Evolutionary conservation across 2,329 filamentous ascomycete species (phyloP), one percentile per base, ranked within the genome.

Genomic region (Talaromyces sp.): DNA sequence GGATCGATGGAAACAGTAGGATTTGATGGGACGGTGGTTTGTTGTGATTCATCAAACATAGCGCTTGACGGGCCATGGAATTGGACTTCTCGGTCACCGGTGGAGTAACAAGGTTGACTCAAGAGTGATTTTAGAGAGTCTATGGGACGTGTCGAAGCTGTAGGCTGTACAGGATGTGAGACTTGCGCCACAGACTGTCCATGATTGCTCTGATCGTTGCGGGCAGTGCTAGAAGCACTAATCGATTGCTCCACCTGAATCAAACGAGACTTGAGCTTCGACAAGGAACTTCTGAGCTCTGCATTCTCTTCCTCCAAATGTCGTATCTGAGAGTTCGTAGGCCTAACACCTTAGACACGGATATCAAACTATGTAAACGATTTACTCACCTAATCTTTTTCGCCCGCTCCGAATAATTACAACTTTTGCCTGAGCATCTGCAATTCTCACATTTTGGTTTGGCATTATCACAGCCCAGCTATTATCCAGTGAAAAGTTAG

Each of bases 401-500:
- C 31, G 71, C 70, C 57, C 76, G 71, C 11, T 76, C 74, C 48
- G 78, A 76, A 64, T 82, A 81, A 41, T 75, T 72, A 63, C 82
- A 83, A 16, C 78, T 77, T 59, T 79, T 77, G 7, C 76, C 78
- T 66, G 83, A 81, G 1, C 75, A 77, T 64, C 75, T 74, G 69
- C 82, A 84, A 68, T 82, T 83, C 37, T 76, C 75, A 66, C 82
- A 84, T 35, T 70, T 71, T 3, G 82, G 82, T 60, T 75, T 72
- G 56, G 80, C 79, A 24, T 77, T 77, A 65, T 81, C 82, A 70
- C 82, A 84, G 68, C 82, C 83, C 72, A 84, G 79, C 82, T 84
- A 66, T 5, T 22, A 37, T 13, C 1, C 9, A 8, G 35, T 37
- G 13, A 37, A 13, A 13, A 37, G 35, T 11, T 11, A 37, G 9